Conservation (phyloP, 2,329 filamentous ascomycete genomes). For the Ceratocystis cacaofunesta region DNA sequence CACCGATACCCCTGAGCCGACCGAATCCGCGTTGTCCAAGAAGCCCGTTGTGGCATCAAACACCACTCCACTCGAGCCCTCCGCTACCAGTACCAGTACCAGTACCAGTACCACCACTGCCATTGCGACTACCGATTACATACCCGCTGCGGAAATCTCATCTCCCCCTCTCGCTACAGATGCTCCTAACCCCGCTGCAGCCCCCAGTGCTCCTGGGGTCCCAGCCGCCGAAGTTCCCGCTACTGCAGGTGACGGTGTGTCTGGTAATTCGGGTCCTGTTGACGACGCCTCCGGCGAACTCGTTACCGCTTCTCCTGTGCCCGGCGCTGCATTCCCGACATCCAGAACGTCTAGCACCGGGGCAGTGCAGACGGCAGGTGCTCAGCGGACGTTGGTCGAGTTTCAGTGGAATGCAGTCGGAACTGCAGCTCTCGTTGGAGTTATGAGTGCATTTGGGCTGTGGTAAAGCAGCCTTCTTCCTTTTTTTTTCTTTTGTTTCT, state of each 20-base stretch:
- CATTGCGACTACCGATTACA: not conserved
- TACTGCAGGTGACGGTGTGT: not conserved
- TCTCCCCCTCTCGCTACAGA: not conserved
- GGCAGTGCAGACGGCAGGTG: not conserved
- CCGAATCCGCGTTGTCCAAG: not conserved
- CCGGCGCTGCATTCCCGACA: not conserved
- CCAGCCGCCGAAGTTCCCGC: not conserved
- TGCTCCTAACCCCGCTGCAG: not conserved
- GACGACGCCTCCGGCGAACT: not conserved
- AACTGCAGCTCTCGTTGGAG: not conserved
- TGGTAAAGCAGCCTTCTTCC: not conserved
- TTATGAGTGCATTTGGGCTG: not conserved
- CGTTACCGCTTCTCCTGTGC: not conserved
- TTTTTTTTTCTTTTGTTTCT: not conserved
- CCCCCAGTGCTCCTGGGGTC: too few species aligned
- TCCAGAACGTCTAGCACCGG: not conserved
- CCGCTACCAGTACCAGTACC: not conserved
- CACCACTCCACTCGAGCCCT: not conserved
- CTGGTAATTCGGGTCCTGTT: too few species aligned
- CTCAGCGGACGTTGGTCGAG: not conserved
- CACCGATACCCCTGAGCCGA: not conserved
- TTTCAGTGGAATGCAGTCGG: not conserved
- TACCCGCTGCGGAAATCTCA: not conserved
- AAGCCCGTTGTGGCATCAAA: not conserved
- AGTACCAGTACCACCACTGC: not conserved